These are phyloP conservation scores for Trichoderma koningii DNA, from an alignment of 2,329 filamentous ascomycete genomes.

Conservation along the genomic window DNA sequence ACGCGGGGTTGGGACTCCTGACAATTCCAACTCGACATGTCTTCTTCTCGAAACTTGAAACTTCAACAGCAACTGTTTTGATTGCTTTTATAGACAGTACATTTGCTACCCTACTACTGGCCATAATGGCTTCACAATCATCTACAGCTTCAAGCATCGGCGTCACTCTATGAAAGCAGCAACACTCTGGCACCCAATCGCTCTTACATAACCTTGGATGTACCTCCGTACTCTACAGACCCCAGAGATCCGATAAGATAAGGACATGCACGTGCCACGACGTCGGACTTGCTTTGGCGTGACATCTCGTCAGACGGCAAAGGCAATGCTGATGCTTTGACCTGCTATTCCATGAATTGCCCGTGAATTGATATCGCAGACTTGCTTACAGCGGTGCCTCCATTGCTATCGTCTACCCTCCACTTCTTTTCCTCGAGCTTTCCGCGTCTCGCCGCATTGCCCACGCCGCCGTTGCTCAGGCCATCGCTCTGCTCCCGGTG, in stretches of 20 bases:
- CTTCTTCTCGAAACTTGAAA: not conserved
- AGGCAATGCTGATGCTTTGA: not conserved
- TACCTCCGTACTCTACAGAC: not conserved
- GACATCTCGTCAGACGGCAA: conserved; percentile 25
- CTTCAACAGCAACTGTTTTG: too few relatives aligned
- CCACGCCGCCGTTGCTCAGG: not conserved
- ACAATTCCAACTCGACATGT: too few relatives aligned
- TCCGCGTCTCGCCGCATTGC: not conserved
- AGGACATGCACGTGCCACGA: conserved; percentile 21
- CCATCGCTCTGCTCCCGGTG: not conserved
- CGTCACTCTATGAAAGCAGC: too few relatives aligned
- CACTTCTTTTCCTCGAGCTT: not conserved
- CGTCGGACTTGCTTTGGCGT: conserved; percentile 24
- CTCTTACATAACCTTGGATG: too few relatives aligned
- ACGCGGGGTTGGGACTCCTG: too few relatives aligned
- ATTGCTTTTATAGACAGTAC: too few relatives aligned
- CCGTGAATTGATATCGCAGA: conserved; percentile 19
- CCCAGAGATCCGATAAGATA: conserved; percentile 24
- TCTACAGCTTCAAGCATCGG: too few relatives aligned
- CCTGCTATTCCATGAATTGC: not conserved
- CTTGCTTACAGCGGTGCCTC: conserved; percentile 4
- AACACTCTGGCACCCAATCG: too few relatives aligned
- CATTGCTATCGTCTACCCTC: not conserved
- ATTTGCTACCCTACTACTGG: too few relatives aligned
- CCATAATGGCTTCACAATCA: too few relatives aligned